Evolutionary conservation across 495 filamentous ascomycete genomes (phyloP), one percentile per base, ranked within the genome.

Genomic region (Hyaloscypha variabilis): DNA sequence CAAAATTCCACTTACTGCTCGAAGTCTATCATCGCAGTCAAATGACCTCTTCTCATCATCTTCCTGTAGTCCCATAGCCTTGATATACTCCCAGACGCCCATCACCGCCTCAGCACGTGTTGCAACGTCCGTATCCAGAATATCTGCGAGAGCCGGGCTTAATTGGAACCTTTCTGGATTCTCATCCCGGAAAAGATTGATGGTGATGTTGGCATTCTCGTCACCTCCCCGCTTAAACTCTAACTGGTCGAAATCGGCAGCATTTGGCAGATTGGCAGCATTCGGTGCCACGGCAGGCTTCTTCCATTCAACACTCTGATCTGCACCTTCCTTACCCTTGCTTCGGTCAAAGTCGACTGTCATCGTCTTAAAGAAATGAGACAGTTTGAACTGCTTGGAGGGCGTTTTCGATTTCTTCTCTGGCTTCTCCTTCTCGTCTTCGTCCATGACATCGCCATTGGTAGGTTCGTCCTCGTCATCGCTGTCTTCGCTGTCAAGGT

Each of bases 31-130:
- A 75, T 99, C 95, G 71, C 96, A 98, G 64, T 90, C 88, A 64
- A 99, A 92, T 54, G 88, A 88, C 62, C 95, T 85, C 81, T 92
- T 92, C 73, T 99, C 95, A 25, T 97, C 94, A 62, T 97, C 92
- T 68, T 97, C 94, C 73, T 94, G 91, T 19, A 99, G 77, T 13
- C 87, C 88, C 83, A 91, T 91, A 24, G 90, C 84, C 65, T 90
- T 89, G 67, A 96, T 90, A 73, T 99, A 99, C 73, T 98, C 92
- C 92, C 93, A 98, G 29, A 99, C 84, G 28, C 90, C 93, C 80
- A 94, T 89, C 24, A 96, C 87, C 30, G 92, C 90, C 34, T 92
- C 92, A 39, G 91, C 88, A 14, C 92, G 85, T 19, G 94, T 94
- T 58, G 93, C 96, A 71, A 96, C 92, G 58, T 88, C 83, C 56